These are phyloP conservation scores for Musa itinerans DNA, from an alignment of 176 grass and related monocot species.

Conservation along the genomic window DNA sequence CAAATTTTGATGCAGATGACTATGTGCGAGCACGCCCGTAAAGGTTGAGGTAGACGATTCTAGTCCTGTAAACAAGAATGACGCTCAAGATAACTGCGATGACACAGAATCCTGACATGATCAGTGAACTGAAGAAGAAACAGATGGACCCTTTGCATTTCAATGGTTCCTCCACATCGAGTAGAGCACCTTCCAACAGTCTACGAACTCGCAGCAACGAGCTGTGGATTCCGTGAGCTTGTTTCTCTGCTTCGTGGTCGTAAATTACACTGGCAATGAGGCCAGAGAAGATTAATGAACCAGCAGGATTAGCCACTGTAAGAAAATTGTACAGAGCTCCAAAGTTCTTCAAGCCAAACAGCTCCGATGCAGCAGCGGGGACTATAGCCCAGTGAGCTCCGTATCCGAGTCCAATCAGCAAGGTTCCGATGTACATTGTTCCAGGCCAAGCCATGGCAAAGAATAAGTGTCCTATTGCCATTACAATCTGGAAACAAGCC, in stretches of 20 bases:
- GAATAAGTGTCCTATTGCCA: slow-evolving; percentile 68
- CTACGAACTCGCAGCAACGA: slow-evolving; percentile 3
- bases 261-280: slow-evolving; percentile 62
- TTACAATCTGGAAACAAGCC: slow-evolving; percentile 48
- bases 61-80: slow-evolving; percentile 60
- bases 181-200: slow-evolving; percentile 16
- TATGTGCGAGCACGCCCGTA: slow-evolving; percentile 40
- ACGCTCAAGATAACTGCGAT: slow-evolving; percentile 51
- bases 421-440: slow-evolving; percentile 67
- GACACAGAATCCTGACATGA: slow-evolving; percentile 66
- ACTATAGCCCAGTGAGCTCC: slow-evolving; percentile 68
- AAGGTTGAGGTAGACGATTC: slow-evolving; percentile 40
- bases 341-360: slow-evolving; percentile 69
- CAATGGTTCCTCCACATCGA: slow-evolving; percentile 32
- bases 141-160: slow-evolving; percentile 66
- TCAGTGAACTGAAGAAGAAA: slow-evolving; percentile 72
- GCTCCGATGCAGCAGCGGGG: slow-evolving; percentile 60
- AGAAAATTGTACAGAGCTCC: slow-evolving; percentile 93
- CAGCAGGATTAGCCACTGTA: slow-evolving; percentile 62
- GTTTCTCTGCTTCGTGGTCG: slow-evolving; percentile 67
- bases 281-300: slow-evolving; percentile 64
- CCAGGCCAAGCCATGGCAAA: slow-evolving; percentile 90
- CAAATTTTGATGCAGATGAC: too few relatives aligned
- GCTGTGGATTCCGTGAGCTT: slow-evolving; percentile 30
- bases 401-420: slow-evolving; percentile 72